Percentiles rank a stretch among this genome's conserved stretches.
phyloP scores from a whole-genome alignment of 2,329 filamentous ascomycete species.

The Exophiala lecanii-corni region DNA sequence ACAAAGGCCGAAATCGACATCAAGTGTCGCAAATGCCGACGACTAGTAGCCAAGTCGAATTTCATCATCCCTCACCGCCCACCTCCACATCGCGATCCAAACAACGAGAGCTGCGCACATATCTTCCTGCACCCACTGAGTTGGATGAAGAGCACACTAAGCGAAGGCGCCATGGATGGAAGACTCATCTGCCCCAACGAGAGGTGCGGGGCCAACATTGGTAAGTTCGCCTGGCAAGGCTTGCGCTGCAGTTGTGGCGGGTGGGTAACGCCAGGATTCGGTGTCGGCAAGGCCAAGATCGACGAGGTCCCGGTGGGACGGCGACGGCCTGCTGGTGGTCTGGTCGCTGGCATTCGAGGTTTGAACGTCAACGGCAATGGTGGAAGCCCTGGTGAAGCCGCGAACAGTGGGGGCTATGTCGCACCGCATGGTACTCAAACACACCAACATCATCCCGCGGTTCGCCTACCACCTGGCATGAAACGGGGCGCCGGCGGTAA shows the following conservation, averaged over 20 bases:
- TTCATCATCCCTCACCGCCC: conserved; percentile 50
- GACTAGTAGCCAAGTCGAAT: conserved; percentile 57
- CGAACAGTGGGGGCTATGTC: too few species aligned
- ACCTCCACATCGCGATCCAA: conserved; percentile 19
- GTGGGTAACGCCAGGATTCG: conserved; percentile 90
- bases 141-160: conserved; percentile 87
- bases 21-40: conserved; percentile 86
- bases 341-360: background rate
- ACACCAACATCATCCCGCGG: background rate
- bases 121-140: conserved; percentile 87
- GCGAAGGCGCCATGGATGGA: conserved; percentile 71
- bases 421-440: too few species aligned
- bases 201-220: conserved; percentile 76
- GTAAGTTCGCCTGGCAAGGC: conserved; percentile 94
- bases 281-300: conserved; percentile 73
- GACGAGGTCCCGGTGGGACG: conserved; percentile 56
- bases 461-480: conserved; percentile 26
- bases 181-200: conserved; percentile 74
- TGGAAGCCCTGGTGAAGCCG: background rate
- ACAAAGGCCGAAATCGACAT: conserved; percentile 50
- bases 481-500: conserved; percentile 19
- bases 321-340: background rate
- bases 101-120: conserved; percentile 60
- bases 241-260: conserved; percentile 85
- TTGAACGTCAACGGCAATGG: background rate